Conservation (phyloP, 2,329 filamentous ascomycete genomes). For the Magnaporthiopsis poae region DNA sequence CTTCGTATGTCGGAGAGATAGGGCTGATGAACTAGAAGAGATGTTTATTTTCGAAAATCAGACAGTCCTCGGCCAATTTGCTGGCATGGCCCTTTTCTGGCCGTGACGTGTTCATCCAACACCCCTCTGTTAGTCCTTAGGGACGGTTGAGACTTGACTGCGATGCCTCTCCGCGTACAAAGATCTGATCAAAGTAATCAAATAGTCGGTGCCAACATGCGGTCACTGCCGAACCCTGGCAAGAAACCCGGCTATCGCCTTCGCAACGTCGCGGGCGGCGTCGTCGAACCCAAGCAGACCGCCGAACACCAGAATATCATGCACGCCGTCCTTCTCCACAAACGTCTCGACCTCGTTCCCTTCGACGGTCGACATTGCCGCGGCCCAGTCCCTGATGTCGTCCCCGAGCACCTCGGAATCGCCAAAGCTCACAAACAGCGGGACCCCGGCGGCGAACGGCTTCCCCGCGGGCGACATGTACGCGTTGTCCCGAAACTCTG, state of each 20-base stretch:
- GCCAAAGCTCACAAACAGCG: conserved; percentile 31
- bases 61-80: too few relatives aligned
- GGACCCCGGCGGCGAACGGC: conserved; percentile 28
- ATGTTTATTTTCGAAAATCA: too few relatives aligned
- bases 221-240: background rate
- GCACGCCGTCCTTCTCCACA: conserved; percentile 27
- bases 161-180: too few relatives aligned
- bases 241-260: background rate
- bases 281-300: conserved; percentile 28
- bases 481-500: conserved; percentile 16
- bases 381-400: conserved; percentile 27
- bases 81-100: too few relatives aligned
- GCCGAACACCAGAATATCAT: conserved; percentile 33
- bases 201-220: background rate
- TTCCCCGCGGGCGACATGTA: conserved; percentile 28
- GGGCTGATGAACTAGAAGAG: too few relatives aligned
- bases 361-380: conserved; percentile 24
- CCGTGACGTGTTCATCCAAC: too few relatives aligned
- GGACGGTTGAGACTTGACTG: too few relatives aligned
- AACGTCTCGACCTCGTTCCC: conserved; percentile 30
- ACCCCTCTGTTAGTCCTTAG: too few relatives aligned
- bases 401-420: conserved; percentile 31
- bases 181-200: background rate
- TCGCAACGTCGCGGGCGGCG: conserved; percentile 2
- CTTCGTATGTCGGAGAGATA: too few relatives aligned